Conservation (phyloP, 2,329 filamentous ascomycete species). For the Apiospora aurea region DNA sequence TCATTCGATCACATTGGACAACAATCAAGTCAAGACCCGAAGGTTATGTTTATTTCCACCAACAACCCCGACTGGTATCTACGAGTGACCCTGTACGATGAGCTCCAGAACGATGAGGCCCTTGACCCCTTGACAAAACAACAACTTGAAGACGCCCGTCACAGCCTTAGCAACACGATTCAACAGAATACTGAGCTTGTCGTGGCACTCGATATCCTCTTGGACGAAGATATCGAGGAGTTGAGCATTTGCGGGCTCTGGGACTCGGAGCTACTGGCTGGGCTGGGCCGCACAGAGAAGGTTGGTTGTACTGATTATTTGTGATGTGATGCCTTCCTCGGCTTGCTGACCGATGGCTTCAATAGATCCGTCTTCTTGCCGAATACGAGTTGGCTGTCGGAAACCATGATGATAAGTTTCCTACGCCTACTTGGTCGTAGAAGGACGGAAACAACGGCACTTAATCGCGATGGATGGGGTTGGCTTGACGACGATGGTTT, state of each 20-base stretch:
- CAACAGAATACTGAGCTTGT: neutral
- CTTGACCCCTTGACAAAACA: neutral
- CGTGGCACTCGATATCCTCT: neutral
- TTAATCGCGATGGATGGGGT: neutral
- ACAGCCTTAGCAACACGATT: neutral
- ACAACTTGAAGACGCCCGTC: neutral
- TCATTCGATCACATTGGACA: neutral
- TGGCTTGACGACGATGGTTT: neutral
- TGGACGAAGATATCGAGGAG: neutral
- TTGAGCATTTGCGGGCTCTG: neutral
- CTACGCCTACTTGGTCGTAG: neutral
- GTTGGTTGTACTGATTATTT: neutral
- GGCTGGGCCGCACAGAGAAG: neutral
- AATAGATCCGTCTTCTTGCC: neutral
- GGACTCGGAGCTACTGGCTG: neutral
- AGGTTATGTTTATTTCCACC: neutral
- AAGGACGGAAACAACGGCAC: neutral
- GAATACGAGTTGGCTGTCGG: neutral
- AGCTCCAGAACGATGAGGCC: neutral
- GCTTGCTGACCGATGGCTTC: neutral
- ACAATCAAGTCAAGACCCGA: neutral
- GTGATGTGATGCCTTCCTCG: neutral
- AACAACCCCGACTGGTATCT: neutral
- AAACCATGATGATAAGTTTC: neutral
- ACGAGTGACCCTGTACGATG: neutral